Percentiles rank a stretch among this genome's conserved stretches.
Conservation (phyloP, 768 basidiomycete species). For the Mycena olivaceomarginata region DNA sequence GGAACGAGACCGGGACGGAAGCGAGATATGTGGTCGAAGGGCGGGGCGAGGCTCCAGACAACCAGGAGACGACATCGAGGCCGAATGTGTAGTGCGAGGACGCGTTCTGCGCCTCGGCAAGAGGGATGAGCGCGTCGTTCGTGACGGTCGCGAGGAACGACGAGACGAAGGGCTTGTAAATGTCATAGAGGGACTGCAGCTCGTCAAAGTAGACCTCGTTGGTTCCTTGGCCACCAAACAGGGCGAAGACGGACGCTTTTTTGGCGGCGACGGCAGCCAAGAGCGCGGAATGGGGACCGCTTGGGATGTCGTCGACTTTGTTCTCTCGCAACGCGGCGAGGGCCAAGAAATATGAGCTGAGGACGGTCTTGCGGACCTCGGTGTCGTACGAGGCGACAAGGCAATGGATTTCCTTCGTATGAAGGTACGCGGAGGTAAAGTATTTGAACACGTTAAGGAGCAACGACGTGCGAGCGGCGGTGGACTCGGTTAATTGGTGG, state of each 20-base stretch:
- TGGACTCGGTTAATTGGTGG: constrained; percentile 71
- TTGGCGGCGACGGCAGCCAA: constrained; percentile 76
- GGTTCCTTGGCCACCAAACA: constrained; percentile 98
- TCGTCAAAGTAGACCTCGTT: constrained; percentile 99
- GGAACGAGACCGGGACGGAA: constrained; percentile 94
- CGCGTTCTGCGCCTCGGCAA: constrained; percentile 76
- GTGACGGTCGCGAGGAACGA: constrained; percentile 82
- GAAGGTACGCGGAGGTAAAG: constrained; percentile 87
- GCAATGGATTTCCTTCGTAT: constrained; percentile 86
- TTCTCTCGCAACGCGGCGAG: constrained; percentile 80
- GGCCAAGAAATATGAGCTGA: constrained; percentile 88
- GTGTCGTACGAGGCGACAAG: constrained; percentile 85
- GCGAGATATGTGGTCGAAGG: constrained; percentile 92
- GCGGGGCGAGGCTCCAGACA: constrained; percentile 79
- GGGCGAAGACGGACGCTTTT: constrained; percentile 88
- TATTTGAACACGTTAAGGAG: constrained; percentile 85
- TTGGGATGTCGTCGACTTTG: constrained; percentile 73
- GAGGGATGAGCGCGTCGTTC: constrained; percentile 80
- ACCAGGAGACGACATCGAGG: constrained; percentile 90
- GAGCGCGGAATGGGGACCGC: constrained; percentile 79
- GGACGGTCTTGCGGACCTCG: constrained; percentile 85
- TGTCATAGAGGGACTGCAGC: constrained; percentile 92
- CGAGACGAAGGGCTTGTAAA: constrained; percentile 91
- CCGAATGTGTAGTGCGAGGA: constrained; percentile 86
- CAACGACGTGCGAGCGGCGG: constrained; percentile 74